Conservation (phyloP, 2,329 filamentous ascomycete genomes). For the Diplodia mutila region DNA sequence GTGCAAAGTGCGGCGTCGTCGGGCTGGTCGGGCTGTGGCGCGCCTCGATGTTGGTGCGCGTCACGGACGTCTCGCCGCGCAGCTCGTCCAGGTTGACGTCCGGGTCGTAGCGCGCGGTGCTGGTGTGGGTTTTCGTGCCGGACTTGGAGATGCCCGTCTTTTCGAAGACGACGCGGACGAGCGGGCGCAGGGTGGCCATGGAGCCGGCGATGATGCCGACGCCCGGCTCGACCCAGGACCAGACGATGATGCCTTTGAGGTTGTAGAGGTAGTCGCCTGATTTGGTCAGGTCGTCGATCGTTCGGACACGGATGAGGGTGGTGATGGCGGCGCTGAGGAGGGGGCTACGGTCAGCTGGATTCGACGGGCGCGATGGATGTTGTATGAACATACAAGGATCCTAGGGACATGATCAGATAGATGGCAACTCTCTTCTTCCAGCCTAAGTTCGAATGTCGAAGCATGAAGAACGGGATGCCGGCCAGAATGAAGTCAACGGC, state of each 20-base stretch:
- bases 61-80: background rate
- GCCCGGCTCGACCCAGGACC: constrained; percentile 39
- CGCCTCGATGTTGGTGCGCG: background rate
- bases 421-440: background rate
- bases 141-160: constrained; percentile 30
- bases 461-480: constrained; percentile 7
- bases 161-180: constrained; percentile 43
- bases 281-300: background rate
- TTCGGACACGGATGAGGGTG: constrained; percentile 3
- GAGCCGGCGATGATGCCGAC: constrained; percentile 51
- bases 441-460: constrained; percentile 1
- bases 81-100: constrained; percentile 4
- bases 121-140: background rate
- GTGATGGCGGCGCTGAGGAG: background rate
- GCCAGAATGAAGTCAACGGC: background rate
- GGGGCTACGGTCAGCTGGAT: background rate
- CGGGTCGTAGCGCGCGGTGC: constrained; percentile 1
- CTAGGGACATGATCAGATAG: constrained; percentile 12
- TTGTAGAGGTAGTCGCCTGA: constrained; percentile 12
- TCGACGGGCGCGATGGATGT: background rate
- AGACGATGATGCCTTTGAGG: constrained; percentile 17
- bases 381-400: background rate
- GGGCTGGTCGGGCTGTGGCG: background rate
- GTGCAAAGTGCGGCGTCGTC: background rate
- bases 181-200: constrained; percentile 54